Conservation (phyloP, 495 filamentous ascomycete genomes). For the Aspergillus mulundensis region DNA sequence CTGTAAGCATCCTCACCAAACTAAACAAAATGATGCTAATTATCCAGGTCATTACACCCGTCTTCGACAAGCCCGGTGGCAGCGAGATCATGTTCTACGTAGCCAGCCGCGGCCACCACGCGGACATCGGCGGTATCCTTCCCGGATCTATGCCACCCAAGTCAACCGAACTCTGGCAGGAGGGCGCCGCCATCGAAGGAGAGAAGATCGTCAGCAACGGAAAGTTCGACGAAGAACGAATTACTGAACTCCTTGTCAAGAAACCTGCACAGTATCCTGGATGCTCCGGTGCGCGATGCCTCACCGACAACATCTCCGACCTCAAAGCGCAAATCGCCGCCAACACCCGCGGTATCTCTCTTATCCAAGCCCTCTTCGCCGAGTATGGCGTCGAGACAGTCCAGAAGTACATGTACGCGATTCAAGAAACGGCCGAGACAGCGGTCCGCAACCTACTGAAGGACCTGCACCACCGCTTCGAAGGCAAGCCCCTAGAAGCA, state of each 20-base stretch:
- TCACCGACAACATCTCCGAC: slow-evolving; percentile 93
- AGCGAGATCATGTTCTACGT: slow-evolving; percentile 95
- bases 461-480: slow-evolving; percentile 49
- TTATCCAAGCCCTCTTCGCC: slow-evolving; percentile 78
- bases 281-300: slow-evolving; percentile 83
- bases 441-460: slow-evolving; percentile 85
- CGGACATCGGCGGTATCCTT: slow-evolving; percentile 94
- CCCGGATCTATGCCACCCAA: slow-evolving; percentile 97
- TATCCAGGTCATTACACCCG: slow-evolving; percentile 65
- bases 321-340: slow-evolving; percentile 94
- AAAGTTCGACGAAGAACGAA: slow-evolving; percentile 80
- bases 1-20: slow-evolving; percentile 42
- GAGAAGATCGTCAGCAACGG: slow-evolving; percentile 93
- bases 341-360: slow-evolving; percentile 90
- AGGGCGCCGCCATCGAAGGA: slow-evolving; percentile 88
- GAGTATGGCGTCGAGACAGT: slow-evolving; percentile 91
- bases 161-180: slow-evolving; percentile 87
- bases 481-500: slow-evolving; percentile 74
- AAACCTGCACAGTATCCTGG: slow-evolving; percentile 83
- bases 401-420: slow-evolving; percentile 92
- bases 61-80: slow-evolving; percentile 63
- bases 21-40: neutral
- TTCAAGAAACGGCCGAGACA: slow-evolving; percentile 87
- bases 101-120: slow-evolving; percentile 91
- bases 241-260: slow-evolving; percentile 75